phyloP scores from a whole-genome alignment of 148 eudicot species.

The Pouteria glomerata region DNA sequence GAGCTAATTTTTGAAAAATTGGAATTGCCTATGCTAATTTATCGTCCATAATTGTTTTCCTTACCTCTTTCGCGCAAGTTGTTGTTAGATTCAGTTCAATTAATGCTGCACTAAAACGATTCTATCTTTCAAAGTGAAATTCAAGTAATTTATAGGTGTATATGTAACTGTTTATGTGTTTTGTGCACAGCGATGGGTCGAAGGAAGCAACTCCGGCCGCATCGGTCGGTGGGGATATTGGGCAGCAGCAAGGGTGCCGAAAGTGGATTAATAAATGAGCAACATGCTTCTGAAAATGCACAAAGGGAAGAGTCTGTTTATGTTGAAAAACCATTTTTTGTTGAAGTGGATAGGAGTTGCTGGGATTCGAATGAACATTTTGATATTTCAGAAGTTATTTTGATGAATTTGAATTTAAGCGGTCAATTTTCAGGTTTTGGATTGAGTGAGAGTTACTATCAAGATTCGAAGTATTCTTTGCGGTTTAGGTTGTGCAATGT shows the following conservation, averaged over 20 bases:
- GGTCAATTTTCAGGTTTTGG: conserved; percentile 38
- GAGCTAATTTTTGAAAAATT: background rate
- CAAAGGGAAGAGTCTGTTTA: conserved; percentile 18
- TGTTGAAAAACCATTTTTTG: conserved; percentile 39
- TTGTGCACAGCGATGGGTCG: conserved; percentile 53
- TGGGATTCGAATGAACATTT: conserved; percentile 49
- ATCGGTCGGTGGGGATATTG: conserved; percentile 41
- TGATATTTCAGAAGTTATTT: conserved; percentile 76
- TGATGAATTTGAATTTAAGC: conserved; percentile 45
- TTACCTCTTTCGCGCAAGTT: too few species aligned
- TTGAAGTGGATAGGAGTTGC: conserved; percentile 45
- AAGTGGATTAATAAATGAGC: conserved; percentile 19
- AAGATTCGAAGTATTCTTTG: conserved; percentile 32
- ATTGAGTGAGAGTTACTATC: conserved; percentile 36
- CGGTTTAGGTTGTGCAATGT: conserved; percentile 60
- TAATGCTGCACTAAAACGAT: background rate
- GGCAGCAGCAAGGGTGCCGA: conserved; percentile 17
- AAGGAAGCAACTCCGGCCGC: conserved; percentile 57
- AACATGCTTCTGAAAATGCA: conserved; percentile 14
- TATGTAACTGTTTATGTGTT: background rate
- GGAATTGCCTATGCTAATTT: background rate
- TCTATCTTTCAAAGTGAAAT: background rate
- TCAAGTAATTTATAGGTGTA: background rate
- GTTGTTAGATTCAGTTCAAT: background rate
- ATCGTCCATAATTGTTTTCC: background rate